Base-by-base conservation (phyloP, 371 early-diverging fungal genomes). In the Mucor ambiguus region DNA sequence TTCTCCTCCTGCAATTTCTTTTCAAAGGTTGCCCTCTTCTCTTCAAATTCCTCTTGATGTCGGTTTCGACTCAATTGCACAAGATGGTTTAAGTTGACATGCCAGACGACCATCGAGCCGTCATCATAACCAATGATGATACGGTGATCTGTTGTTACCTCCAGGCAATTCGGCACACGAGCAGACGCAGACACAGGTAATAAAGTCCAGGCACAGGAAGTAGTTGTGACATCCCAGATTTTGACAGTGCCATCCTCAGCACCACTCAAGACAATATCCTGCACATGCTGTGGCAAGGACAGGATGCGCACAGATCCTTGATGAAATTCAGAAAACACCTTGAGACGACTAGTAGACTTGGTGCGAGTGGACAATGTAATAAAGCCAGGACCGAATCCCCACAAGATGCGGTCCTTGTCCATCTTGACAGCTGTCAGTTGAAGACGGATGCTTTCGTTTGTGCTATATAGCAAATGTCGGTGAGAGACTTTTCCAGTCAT, bases 401-500 rank as follows among this genome's bases (percentile, higher is more conserved):
- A 85, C 8, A 81, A 43, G 30, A 81, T 80, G 16, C 82, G 79
- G 49, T 81, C 72, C n/a, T 71, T 70, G 26, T 83, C 80, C 26
- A 81, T 69, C 35, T 68, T 57, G 6, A 78, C 69, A 0, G 72
- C 69, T 3, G 73, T 72, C 1, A 85, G 63, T 22, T 57, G 70
- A 0, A 72, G 24, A 6, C 71, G 73, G 3, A 76, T 60, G 12
- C 62, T 63, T 20, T 78, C 80, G 11, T 74, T 74, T 3, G 80
- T 78, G 54, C 79, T 74, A 41, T 70, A 82, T 7, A 83, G 61
- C 4, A 74, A 35, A 22, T 75, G 82, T 10, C 75, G 72, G 12
- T 63, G 63, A 61, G 77, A 78, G 1, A 81, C 63, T 43, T 78
- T 82, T 20, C 85, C 85, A 2, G 80, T 85, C 10, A 62, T 56